Percentiles rank a stretch among this genome's conserved stretches.
Evolutionary conservation across 2,329 filamentous ascomycete species (phyloP).

Genomic region (Purpureocillium lavendulum): DNA sequence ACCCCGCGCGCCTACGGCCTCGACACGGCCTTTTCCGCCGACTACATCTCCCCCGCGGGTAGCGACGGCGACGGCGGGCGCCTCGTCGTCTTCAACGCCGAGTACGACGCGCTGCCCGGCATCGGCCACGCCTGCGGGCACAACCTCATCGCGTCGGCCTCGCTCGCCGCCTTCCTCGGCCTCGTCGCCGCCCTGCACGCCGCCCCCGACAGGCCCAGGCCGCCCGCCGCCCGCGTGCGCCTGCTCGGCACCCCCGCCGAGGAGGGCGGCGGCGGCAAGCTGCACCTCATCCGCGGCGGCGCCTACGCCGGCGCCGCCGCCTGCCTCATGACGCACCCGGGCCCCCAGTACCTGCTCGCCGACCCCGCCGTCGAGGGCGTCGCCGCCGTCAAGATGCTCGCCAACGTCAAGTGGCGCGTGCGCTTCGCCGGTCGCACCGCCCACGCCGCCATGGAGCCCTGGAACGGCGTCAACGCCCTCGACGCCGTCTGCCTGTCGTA

Average conservation of each 20-base stretch:
- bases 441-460: slow-evolving; percentile 38
- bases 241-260: slow-evolving; percentile 32
- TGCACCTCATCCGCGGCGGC: slow-evolving; percentile 20
- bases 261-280: slow-evolving; percentile 32
- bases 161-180: slow-evolving; percentile 24
- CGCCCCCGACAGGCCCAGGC: neutral
- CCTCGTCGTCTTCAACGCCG: neutral
- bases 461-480: slow-evolving; percentile 41
- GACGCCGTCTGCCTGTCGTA: slow-evolving; percentile 35
- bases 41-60: no score
- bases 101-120: slow-evolving; percentile 25
- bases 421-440: slow-evolving; percentile 33
- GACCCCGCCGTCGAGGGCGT: slow-evolving; percentile 19
- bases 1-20: neutral
- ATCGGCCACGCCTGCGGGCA: slow-evolving; percentile 28
- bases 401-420: slow-evolving; percentile 8
- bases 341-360: no score
- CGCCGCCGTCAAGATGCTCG: slow-evolving; percentile 17
- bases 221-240: slow-evolving; percentile 13
- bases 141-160: slow-evolving; percentile 19
- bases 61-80: no score
- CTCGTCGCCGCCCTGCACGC: slow-evolving; percentile 1
- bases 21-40: neutral
- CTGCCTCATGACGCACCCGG: no score
- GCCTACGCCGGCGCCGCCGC: no score